A percentile compares a stretch with the other conserved stretches of the same genome.
Evolutionary conservation across 306 rosid genomes (phyloP).

Genomic region (Prunus mira): DNA sequence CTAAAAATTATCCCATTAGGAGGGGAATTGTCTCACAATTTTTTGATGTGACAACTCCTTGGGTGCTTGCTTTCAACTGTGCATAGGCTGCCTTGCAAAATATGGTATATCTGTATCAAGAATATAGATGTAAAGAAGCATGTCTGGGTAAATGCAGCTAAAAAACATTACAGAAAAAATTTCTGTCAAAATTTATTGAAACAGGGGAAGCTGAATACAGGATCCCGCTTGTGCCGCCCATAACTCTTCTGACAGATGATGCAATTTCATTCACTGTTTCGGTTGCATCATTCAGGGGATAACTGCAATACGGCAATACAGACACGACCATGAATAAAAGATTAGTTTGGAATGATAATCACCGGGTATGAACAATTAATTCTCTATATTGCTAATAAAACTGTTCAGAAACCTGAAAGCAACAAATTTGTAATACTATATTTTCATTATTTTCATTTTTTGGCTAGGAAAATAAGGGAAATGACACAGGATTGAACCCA

Average conservation of each 20-base stretch:
- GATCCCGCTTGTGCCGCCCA: conserved; percentile 99
- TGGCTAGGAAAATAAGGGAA: not conserved
- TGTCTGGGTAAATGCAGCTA: not conserved
- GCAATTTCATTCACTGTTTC: conserved; percentile 86
- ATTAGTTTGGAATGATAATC: conserved; percentile 19
- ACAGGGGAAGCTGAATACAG: conserved; percentile 51
- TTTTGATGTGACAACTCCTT: conserved; percentile 43
- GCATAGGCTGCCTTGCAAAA: conserved; percentile 76
- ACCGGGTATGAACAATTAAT: conserved; percentile 13
- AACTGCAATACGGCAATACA: conserved; percentile 47
- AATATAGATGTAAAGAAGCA: not conserved
- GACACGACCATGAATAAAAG: conserved; percentile 26
- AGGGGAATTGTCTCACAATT: conserved; percentile 58
- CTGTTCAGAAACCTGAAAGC: not conserved
- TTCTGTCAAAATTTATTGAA: conserved; percentile 6
- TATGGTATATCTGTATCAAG: conserved; percentile 56
- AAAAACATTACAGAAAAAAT: not conserved
- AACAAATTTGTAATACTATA: not conserved
- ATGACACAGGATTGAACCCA: not conserved
- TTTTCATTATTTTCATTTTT: not conserved
- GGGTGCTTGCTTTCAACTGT: conserved; percentile 55
- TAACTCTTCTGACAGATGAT: conserved; percentile 68
- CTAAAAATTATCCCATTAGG: conserved; percentile 14
- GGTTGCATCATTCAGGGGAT: conserved; percentile 90
- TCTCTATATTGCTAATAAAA: not conserved